Conservation (phyloP, 441 rosid genomes). For the Populus hybrid region DNA sequence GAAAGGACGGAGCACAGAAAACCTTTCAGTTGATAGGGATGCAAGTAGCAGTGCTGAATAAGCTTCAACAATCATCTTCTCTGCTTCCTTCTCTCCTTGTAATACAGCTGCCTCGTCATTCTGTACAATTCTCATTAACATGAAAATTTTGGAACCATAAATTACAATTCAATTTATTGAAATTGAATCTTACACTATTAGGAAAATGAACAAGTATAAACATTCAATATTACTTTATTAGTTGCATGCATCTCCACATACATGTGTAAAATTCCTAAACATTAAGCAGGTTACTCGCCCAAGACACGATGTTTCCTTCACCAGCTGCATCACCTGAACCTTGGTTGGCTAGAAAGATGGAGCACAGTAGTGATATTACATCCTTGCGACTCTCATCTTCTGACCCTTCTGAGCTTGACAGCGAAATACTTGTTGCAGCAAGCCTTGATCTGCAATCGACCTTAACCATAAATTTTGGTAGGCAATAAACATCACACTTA, state of each 20-base stretch:
- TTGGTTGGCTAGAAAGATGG: conserved; percentile 77
- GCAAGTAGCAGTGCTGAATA: conserved; percentile 93
- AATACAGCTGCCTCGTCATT: conserved; percentile 72
- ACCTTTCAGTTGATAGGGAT: conserved; percentile 98
- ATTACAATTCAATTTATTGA: not conserved
- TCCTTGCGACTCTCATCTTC: conserved; percentile 43
- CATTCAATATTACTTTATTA: not conserved
- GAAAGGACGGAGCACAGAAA: not conserved
- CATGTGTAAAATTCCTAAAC: not conserved
- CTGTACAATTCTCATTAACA: conserved; percentile 31
- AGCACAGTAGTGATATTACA: conserved; percentile 80
- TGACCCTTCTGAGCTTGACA: conserved; percentile 48
- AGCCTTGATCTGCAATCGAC: conserved; percentile 65
- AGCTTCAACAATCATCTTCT: conserved; percentile 96
- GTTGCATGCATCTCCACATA: not conserved
- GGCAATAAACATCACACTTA: not conserved
- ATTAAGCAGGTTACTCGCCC: conserved; percentile 49
- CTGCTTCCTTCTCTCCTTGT: conserved; percentile 96
- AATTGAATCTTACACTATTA: not conserved
- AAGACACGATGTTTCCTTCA: conserved; percentile 46
- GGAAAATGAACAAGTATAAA: not conserved
- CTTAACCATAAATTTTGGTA: not conserved
- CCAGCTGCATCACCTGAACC: conserved; percentile 62
- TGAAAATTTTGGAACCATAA: conserved; percentile 7
- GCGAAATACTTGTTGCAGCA: conserved; percentile 56